Conservation (phyloP, 768 basidiomycete genomes). For the Termitomyces heimii region DNA sequence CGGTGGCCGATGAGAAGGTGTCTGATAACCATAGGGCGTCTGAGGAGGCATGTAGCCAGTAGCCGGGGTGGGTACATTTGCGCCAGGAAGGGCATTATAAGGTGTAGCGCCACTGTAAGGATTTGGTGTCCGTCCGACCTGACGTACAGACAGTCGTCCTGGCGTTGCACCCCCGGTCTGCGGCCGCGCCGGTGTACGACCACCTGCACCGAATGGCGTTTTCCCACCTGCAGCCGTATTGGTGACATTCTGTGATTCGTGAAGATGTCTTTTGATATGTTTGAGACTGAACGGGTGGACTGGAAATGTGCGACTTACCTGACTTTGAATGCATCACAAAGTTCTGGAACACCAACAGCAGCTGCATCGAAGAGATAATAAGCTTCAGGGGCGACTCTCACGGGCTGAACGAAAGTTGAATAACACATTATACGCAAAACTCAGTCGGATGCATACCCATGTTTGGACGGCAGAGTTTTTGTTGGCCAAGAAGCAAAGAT, state of each 20-base stretch:
- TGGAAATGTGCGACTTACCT: conserved; percentile 33
- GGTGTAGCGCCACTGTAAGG: conserved; percentile 56
- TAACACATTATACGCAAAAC: not conserved
- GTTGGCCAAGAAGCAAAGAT: conserved; percentile 88
- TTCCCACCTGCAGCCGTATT: conserved; percentile 54
- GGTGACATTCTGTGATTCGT: conserved; percentile 65
- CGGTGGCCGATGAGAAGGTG: conserved; percentile 38
- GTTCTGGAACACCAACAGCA: conserved; percentile 84
- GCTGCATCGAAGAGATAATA: conserved; percentile 89
- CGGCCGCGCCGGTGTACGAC: conserved; percentile 72
- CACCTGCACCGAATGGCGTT: conserved; percentile 73
- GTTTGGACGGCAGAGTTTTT: conserved; percentile 85
- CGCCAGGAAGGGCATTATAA: conserved; percentile 27
- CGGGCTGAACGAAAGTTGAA: conserved; percentile 46
- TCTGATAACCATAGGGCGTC: conserved; percentile 43
- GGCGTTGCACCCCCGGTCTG: conserved; percentile 60
- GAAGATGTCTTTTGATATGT: conserved; percentile 50
- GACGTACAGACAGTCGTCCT: conserved; percentile 74
- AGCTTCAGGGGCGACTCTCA: conserved; percentile 82
- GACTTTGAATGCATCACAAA: conserved; percentile 97
- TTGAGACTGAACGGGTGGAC: conserved; percentile 3
- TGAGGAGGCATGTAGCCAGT: conserved; percentile 21
- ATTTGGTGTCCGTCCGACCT: conserved; percentile 71
- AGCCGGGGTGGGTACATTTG: conserved; percentile 20
- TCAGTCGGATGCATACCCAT: conserved; percentile 58